These are phyloP conservation scores for Yamadazyma buinensis DNA, from an alignment of 1,139 yeast genomes.

Conservation along the genomic window DNA sequence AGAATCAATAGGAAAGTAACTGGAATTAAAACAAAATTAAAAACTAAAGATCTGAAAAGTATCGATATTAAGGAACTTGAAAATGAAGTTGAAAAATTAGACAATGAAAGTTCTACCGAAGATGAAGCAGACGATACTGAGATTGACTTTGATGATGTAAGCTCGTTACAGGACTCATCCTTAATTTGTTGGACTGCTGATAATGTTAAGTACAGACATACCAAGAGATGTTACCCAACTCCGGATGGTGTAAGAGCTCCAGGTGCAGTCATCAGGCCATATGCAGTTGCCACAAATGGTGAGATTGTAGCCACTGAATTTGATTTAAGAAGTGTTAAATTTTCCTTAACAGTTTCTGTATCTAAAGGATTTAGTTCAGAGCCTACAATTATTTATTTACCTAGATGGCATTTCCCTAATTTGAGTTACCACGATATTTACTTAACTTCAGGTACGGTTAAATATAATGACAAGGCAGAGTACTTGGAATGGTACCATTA, in stretches of 20 bases:
- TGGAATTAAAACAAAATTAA: constrained; percentile 10
- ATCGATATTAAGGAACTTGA: constrained; percentile 3
- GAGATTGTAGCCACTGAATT: constrained; percentile 48
- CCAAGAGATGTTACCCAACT: constrained; percentile 36
- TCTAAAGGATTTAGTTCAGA: constrained; percentile 11
- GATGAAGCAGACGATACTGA: constrained; percentile 11
- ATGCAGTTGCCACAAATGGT: constrained; percentile 59
- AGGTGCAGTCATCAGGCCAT: constrained; percentile 72
- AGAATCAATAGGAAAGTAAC: constrained; percentile 9
- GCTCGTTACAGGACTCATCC: constrained; percentile 16
- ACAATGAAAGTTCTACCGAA: background rate
- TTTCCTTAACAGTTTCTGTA: constrained; percentile 42
- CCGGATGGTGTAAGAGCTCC: constrained; percentile 68
- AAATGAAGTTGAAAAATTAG: constrained; percentile 8
- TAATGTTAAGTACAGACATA: constrained; percentile 20
- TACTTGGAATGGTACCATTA: constrained; percentile 71
- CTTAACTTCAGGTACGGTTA: constrained; percentile 54
- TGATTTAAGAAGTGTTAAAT: constrained; percentile 45
- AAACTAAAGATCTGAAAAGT: constrained; percentile 2
- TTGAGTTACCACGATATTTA: constrained; percentile 40
- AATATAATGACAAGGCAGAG: constrained; percentile 48
- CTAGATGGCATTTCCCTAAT: constrained; percentile 63
- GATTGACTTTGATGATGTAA: constrained; percentile 13
- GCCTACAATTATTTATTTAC: constrained; percentile 64
- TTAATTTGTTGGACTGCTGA: constrained; percentile 21